Evolutionary conservation across 2,329 filamentous ascomycete genomes (phyloP), one percentile per base, ranked within the genome.

Genomic region (Lojkania enalia): DNA sequence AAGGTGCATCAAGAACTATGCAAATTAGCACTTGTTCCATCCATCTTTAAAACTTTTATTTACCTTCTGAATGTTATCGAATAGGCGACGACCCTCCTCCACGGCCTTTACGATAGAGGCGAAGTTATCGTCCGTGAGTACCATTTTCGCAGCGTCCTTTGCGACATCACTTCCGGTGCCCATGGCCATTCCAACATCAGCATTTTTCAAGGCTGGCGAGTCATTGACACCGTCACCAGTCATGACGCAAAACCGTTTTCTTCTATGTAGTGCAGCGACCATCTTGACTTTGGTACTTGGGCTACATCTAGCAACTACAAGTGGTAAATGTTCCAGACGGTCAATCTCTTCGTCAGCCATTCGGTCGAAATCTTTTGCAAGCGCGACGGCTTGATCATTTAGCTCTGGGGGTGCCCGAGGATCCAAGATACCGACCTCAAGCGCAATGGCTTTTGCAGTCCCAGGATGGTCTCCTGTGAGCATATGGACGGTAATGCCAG

Each of bases 401-500:
- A 45, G 42, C n/a, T 42, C 44, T 20, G 44, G 51, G 13, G 54
- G 51, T 9, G 48, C 39, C n/a, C 40, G 46, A 9, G 60, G 45
- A 21, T 62, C 55, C 25, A 70, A 58, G 20, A 76, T 76, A 21
- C 72, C 73, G 20, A 76, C 73, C 35, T 75, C 71, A 33, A 64
- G 66, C n/a, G 74, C 74, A 43, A 77, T 77, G 25, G 74, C 72
- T 19, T 60, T 68, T 1, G 74, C 74, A 5, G 74, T 76, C 41
- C 70, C 72, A 20, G 70, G 66, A 46, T 76, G 73, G 29, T 77
- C 74, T 32, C 74, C 74, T 29, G 74, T 77, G 20, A 76, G 64
- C 74, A 77, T 77, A 51, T 76, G 74, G 1, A 77, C 73, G 0
- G 69, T 72, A 35, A 77, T 75, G n/a, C 74, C 74, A 31, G 74